These are phyloP conservation scores for Lecanicillium sp. DNA, from an alignment of 2,329 filamentous ascomycete species.

Conservation along the genomic window DNA sequence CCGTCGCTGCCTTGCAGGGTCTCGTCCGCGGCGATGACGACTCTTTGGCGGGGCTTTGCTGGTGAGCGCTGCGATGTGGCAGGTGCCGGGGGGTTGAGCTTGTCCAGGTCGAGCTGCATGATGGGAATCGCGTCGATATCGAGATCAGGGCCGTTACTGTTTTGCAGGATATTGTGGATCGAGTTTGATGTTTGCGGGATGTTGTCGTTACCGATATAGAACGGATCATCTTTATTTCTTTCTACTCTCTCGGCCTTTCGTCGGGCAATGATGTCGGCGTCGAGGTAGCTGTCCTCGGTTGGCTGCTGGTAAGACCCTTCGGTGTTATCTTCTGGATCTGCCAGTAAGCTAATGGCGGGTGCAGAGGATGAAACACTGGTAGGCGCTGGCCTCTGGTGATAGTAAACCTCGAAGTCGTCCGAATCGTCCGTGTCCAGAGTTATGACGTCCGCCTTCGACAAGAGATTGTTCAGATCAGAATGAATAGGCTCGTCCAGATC, in stretches of 20 bases:
- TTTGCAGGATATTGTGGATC: conserved; percentile 68
- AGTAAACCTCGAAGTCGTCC: conserved; percentile 63
- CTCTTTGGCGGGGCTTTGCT: conserved; percentile 48
- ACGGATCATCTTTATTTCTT: conserved; percentile 86
- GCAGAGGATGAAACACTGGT: conserved; percentile 44
- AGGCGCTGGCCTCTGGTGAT: conserved; percentile 50
- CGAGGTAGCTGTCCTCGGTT: conserved; percentile 59
- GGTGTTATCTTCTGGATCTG: conserved; percentile 43
- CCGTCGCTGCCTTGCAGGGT: conserved; percentile 54
- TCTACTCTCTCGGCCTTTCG: conserved; percentile 72
- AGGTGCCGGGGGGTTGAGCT: conserved; percentile 29
- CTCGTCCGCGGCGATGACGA: conserved; percentile 68
- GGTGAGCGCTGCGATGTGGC: conserved; percentile 29
- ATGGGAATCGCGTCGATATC: conserved; percentile 95
- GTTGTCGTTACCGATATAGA: conserved; percentile 68
- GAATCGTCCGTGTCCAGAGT: conserved; percentile 47
- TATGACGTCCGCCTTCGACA: conserved; percentile 52
- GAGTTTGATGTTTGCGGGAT: conserved; percentile 63
- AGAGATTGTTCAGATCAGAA: conserved; percentile 59
- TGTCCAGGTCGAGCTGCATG: conserved; percentile 79
- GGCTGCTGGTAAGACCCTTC: conserved; percentile 54
- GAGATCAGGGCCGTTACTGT: conserved; percentile 68
- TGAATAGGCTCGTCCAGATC: conserved; percentile 82
- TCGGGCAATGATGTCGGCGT: conserved; percentile 66
- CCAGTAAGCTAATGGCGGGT: conserved; percentile 50